Base-by-base conservation (phyloP, 1,284 basidiomycete species). In the Pseudomicrostroma phylloplanum region DNA sequence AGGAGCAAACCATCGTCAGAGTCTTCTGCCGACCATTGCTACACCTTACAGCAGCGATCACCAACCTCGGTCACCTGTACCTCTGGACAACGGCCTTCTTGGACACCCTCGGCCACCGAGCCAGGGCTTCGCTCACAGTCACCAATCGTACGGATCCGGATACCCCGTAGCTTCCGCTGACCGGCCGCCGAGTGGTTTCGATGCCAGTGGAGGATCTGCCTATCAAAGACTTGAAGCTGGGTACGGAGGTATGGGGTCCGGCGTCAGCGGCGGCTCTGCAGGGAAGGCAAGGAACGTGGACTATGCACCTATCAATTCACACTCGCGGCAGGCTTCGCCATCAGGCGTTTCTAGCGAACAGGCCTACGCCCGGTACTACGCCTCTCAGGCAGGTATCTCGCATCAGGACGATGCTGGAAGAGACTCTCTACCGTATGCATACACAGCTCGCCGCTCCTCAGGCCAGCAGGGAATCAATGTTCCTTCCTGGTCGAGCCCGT, bases 371-470 rank as follows among this genome's bases (percentile, higher is more conserved):
- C 30, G 30, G 4, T 36, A 36, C 30, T 36, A 36, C 9, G 30
- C 30, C 30, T 36, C 30, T 36, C 30, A 36, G 9, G 30, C 30
- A 3, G 30, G 30, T 9, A 3, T 36, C 3, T 36, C 30, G 30
- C 30, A 36, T 36, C 30, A 36, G 30, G 9, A 23, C 21, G 49
- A 53, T 19, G 21, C 26, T 13, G 21, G 21, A 21, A 23, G 11
- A 3, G 12, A 23, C n/a, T 55, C 54, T 25, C 39, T 36, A 12
- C 66, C 67, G 15, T 65, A 65, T 13, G 66, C 67, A 23, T 65
- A 69, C 65, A 69, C 64, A 43, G 66, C 67, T 23, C 63, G 30
- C 30, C 30, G 30, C 30, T 36, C 30, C 30, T 36, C 30, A 9
- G 30, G 30, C 9, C 30, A 36, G 30, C 30, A 36, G 30, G 30